These are phyloP conservation scores for Vigna mungo DNA, from an alignment of 306 rosid genomes.

Conservation along the genomic window DNA sequence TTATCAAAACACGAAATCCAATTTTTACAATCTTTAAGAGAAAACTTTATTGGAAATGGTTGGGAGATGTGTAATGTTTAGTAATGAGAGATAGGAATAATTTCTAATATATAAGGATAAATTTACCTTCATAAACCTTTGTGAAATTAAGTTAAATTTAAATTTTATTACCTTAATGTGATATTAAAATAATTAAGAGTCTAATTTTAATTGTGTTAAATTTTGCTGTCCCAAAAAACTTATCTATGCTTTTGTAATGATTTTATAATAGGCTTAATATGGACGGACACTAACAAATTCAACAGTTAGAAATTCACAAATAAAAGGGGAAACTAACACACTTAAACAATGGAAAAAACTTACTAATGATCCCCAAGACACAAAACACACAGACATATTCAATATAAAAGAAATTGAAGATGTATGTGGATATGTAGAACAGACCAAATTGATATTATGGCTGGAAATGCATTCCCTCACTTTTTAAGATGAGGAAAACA, in stretches of 20 bases:
- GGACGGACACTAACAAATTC: slow-evolving; percentile 41
- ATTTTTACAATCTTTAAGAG: too few relatives aligned
- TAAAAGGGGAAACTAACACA: slow-evolving; percentile 31
- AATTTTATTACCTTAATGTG: too few relatives aligned
- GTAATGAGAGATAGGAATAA: too few relatives aligned
- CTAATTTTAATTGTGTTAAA: too few relatives aligned
- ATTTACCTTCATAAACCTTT: too few relatives aligned
- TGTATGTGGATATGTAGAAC: slow-evolving; percentile 45
- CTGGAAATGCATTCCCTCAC: slow-evolving; percentile 41
- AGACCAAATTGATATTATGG: slow-evolving; percentile 26
- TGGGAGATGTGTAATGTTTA: too few relatives aligned
- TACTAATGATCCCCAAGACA: slow-evolving; percentile 35
- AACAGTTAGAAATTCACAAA: slow-evolving; percentile 25
- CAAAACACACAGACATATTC: slow-evolving; percentile 27
- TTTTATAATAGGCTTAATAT: slow-evolving; percentile 36
- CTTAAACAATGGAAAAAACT: slow-evolving; percentile 38
- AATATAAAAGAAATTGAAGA: slow-evolving; percentile 30
- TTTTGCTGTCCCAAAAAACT: background rate
- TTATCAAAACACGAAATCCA: too few relatives aligned
- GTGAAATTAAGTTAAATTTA: too few relatives aligned
- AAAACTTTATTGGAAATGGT: too few relatives aligned
- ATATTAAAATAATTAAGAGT: too few relatives aligned
- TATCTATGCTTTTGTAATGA: slow-evolving; percentile 24
- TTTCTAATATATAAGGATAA: too few relatives aligned
- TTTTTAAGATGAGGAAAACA: slow-evolving; percentile 81